phyloP scores from a whole-genome alignment of 805 yeast genomes.

The Kuraishia piskuri region DNA sequence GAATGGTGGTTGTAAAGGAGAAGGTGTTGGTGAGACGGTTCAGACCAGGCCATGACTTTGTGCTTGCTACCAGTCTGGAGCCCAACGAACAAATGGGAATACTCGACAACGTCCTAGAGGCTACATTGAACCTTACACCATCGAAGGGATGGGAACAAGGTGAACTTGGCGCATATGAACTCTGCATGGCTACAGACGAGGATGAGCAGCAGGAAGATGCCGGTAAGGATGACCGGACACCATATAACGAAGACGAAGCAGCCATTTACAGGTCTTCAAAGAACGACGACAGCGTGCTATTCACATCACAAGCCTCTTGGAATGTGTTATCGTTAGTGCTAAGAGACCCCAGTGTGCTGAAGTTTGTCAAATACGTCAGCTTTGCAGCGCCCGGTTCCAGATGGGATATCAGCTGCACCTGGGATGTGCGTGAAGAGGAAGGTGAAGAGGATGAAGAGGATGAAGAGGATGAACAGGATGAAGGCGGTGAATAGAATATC shows the following conservation, averaged over 20 bases:
- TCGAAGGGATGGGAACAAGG: constrained; percentile 78
- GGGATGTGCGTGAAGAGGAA: constrained; percentile 50
- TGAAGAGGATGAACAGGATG: neutral
- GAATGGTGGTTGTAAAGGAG: constrained; percentile 52
- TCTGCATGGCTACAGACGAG: constrained; percentile 65
- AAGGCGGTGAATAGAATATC: too few species aligned
- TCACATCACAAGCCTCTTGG: constrained; percentile 78
- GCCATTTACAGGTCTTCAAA: constrained; percentile 67
- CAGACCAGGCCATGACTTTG: constrained; percentile 92
- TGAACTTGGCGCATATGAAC: constrained; percentile 91
- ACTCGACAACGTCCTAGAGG: constrained; percentile 57
- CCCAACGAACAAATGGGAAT: constrained; percentile 26
- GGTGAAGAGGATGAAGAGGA: neutral
- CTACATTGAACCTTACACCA: constrained; percentile 77
- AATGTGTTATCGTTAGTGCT: constrained; percentile 69
- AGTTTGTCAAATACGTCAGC: constrained; percentile 89
- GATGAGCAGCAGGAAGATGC: constrained; percentile 31
- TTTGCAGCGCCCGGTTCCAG: constrained; percentile 82
- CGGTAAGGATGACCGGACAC: constrained; percentile 31
- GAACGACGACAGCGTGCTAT: constrained; percentile 68
- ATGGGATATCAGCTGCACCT: constrained; percentile 81
- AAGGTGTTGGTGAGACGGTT: constrained; percentile 75
- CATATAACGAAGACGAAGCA: constrained; percentile 55
- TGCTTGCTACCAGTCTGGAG: constrained; percentile 61
- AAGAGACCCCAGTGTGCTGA: constrained; percentile 79